Percentiles rank a stretch among this genome's conserved stretches.
Conservation (phyloP, 2,329 filamentous ascomycete species). For the Apiospora arundinis region DNA sequence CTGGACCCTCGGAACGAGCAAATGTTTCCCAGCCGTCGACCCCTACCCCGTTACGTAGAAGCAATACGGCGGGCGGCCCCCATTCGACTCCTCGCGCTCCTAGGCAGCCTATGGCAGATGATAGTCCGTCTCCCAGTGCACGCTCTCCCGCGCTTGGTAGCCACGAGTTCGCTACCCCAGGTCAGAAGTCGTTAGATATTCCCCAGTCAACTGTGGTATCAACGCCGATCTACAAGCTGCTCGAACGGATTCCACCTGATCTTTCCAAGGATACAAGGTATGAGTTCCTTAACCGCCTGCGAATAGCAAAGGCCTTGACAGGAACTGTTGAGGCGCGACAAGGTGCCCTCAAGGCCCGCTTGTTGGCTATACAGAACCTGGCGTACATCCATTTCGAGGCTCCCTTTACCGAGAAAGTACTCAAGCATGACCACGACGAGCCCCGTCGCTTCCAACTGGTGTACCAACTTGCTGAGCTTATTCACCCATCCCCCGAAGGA, state of each 20-base stretch:
- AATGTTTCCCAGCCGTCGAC: conserved; percentile 65
- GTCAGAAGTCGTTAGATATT: conserved; percentile 69
- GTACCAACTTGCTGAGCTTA: conserved; percentile 89
- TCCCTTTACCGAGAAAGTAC: conserved; percentile 83
- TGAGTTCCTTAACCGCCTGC: conserved; percentile 82
- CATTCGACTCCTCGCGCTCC: conserved; percentile 44
- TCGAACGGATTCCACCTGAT: conserved; percentile 63
- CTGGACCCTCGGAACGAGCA: conserved; percentile 39
- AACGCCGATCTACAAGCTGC: conserved; percentile 61
- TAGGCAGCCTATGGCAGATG: conserved; percentile 50
- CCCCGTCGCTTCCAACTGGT: conserved; percentile 87
- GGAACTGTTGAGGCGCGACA: conserved; percentile 71
- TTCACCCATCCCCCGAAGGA: conserved; percentile 80
- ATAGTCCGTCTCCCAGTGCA: conserved; percentile 49
- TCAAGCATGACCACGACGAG: conserved; percentile 88
- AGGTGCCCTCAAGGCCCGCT: conserved; percentile 77
- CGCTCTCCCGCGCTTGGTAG: conserved; percentile 48
- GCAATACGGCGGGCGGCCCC: conserved; percentile 59
- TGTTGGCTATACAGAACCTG: conserved; percentile 88
- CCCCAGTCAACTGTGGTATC: conserved; percentile 61
- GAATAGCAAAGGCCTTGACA: conserved; percentile 81
- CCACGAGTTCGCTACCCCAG: conserved; percentile 50
- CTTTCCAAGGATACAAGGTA: conserved; percentile 79
- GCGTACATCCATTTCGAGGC: conserved; percentile 86
- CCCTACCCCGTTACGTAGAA: conserved; percentile 77